phyloP scores from a whole-genome alignment of 352 stramenopile genomes.

The Phytophthora cryptogea region DNA sequence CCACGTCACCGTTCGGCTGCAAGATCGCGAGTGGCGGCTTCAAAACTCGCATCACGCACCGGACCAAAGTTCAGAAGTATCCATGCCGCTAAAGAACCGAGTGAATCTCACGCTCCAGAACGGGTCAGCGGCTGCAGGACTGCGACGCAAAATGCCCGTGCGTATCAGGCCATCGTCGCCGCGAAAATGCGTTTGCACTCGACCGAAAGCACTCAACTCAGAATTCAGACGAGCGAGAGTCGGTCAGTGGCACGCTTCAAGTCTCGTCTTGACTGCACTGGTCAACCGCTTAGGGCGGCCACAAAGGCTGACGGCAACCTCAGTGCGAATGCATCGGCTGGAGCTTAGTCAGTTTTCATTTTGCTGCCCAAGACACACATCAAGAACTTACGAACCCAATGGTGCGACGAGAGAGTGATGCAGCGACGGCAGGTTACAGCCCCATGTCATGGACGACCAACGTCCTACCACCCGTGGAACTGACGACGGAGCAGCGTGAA shows the following conservation, averaged over 20 bases:
- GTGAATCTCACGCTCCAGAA: constrained; percentile 15
- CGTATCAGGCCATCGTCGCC: constrained; percentile 8
- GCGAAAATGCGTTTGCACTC: constrained; percentile 6
- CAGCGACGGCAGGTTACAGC: constrained; percentile 12
- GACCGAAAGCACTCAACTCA: constrained; percentile 19
- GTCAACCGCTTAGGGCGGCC: constrained; percentile 20
- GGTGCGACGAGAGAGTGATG: constrained; percentile 17
- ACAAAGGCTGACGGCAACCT: constrained; percentile 6
- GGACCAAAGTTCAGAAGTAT: constrained; percentile 28
- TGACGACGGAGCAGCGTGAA: constrained; percentile 24
- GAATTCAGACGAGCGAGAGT: constrained; percentile 19
- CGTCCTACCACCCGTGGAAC: constrained; percentile 20
- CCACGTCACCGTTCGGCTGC: background rate
- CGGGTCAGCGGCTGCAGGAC: constrained; percentile 13
- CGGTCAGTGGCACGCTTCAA: constrained; percentile 15
- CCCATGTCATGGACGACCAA: constrained; percentile 36
- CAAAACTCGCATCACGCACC: constrained; percentile 9
- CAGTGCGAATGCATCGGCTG: background rate
- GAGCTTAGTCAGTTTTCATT: constrained; percentile 28
- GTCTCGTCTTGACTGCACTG: constrained; percentile 6
- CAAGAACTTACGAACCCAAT: constrained; percentile 2
- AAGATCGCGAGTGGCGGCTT: constrained; percentile 25
- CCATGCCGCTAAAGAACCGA: constrained; percentile 17
- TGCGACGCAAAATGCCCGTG: background rate
- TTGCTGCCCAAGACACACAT: constrained; percentile 14